A percentile compares a stretch with the other conserved stretches of the same genome.
Evolutionary conservation across 2,329 filamentous ascomycete species (phyloP).

Genomic region (Arachnomyces sp.): DNA sequence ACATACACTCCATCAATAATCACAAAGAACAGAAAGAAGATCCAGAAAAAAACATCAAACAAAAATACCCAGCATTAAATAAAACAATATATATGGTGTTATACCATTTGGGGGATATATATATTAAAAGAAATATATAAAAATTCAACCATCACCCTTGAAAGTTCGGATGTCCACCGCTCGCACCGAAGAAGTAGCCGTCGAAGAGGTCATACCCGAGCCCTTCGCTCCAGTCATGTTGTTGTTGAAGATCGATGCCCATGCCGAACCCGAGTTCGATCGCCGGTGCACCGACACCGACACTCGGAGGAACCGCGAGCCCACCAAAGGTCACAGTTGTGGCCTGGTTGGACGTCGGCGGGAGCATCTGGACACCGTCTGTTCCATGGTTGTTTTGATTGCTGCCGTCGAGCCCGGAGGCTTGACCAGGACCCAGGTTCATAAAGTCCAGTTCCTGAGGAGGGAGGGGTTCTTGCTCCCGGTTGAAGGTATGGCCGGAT

Average conservation of each 20-base stretch:
- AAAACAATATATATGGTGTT: too few relatives aligned
- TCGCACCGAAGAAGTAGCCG: conserved; percentile 49
- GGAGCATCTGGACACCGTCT: conserved; percentile 15
- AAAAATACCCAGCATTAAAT: neutral
- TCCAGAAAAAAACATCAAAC: conserved; percentile 2
- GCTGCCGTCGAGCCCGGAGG: too few relatives aligned
- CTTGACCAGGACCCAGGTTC: conserved; percentile 36
- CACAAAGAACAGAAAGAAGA: neutral
- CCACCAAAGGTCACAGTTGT: neutral
- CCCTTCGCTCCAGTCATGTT: conserved; percentile 41
- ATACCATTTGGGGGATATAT: too few relatives aligned
- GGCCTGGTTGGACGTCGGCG: neutral
- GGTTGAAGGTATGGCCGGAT: conserved; percentile 19
- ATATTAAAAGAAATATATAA: conserved; percentile 1
- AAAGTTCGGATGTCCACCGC: conserved; percentile 11
- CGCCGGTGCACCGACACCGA: conserved; percentile 20
- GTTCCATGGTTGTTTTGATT: conserved; percentile 13
- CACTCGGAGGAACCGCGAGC: neutral
- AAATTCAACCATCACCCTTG: conserved; percentile 16
- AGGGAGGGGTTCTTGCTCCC: conserved; percentile 10
- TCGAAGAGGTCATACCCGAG: conserved; percentile 45
- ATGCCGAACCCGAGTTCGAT: conserved; percentile 40
- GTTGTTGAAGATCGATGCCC: conserved; percentile 35
- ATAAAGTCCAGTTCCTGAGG: conserved; percentile 49
- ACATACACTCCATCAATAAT: conserved; percentile 1